phyloP scores from a whole-genome alignment of 2,329 filamentous ascomycete genomes.

The Elsinoe batatas region DNA sequence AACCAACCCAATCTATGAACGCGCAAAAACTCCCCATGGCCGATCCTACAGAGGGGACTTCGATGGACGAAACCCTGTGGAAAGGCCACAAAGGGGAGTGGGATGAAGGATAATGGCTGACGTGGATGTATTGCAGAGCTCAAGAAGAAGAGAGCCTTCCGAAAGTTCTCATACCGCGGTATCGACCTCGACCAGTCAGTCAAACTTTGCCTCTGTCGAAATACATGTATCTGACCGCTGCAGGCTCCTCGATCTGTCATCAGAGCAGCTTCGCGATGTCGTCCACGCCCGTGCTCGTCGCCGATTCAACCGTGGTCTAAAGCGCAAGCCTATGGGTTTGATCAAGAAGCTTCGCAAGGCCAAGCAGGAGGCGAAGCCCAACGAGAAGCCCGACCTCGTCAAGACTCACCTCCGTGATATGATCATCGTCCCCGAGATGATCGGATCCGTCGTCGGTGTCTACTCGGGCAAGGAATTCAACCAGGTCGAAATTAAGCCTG shows the following conservation, averaged over 20 bases:
- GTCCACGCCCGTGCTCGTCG: constrained; percentile 97
- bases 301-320: constrained; percentile 98
- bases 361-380: constrained; percentile 97
- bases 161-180: constrained; percentile 99
- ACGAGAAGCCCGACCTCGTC: constrained; percentile 99
- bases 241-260: constrained; percentile 96
- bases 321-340: constrained; percentile 99
- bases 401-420: constrained; percentile 99
- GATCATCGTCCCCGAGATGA: constrained; percentile 99
- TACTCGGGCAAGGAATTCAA: constrained; percentile 99
- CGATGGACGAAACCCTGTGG: constrained; percentile 32
- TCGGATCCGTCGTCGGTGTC: constrained; percentile 95
- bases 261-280: constrained; percentile 97
- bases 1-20: constrained; percentile 15
- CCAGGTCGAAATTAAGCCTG: constrained; percentile 99
- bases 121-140: constrained; percentile 53
- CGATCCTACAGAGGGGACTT: constrained; percentile 20
- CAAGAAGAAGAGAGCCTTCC: constrained; percentile 99
- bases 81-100: constrained; percentile 32
- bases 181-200: constrained; percentile 99
- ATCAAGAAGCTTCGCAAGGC: constrained; percentile 99
- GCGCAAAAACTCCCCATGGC: constrained; percentile 12
- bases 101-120: constrained; percentile 31
- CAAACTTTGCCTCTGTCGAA: not conserved
- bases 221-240: not conserved